Percentiles rank a stretch among this genome's conserved stretches.
Conservation (phyloP, 2,329 filamentous ascomycete species). For the Tolypocladium inflatum region DNA sequence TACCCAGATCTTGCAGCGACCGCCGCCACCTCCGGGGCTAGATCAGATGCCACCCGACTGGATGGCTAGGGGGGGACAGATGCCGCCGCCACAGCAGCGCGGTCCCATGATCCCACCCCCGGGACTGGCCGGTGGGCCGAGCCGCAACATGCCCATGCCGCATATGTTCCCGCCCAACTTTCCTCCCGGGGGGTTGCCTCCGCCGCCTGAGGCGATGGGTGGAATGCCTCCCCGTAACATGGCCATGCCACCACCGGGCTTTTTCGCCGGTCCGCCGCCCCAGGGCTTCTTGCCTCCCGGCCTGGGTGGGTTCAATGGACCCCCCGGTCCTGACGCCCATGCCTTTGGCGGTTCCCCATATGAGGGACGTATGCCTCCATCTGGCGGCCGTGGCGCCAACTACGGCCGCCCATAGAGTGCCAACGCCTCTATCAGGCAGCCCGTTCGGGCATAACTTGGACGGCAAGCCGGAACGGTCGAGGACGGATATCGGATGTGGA, state of each 20-base stretch:
- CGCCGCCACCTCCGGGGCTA: slow-evolving; percentile 49
- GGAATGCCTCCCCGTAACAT: slow-evolving; percentile 44
- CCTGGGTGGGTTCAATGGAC: slow-evolving; percentile 47
- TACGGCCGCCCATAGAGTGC: slow-evolving; percentile 20
- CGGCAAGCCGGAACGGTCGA: neutral
- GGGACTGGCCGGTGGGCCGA: slow-evolving; percentile 33
- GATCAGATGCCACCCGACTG: slow-evolving; percentile 50
- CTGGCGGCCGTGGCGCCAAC: slow-evolving; percentile 29
- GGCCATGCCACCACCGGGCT: slow-evolving; percentile 47
- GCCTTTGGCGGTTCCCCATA: slow-evolving; percentile 38
- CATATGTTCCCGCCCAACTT: slow-evolving; percentile 56
- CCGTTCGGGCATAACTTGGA: neutral
- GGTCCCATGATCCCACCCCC: slow-evolving; percentile 54
- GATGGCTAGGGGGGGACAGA: slow-evolving; percentile 35
- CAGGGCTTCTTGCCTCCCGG: slow-evolving; percentile 45
- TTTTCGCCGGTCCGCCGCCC: slow-evolving; percentile 40
- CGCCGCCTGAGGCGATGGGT: slow-evolving; percentile 37
- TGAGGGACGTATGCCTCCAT: slow-evolving; percentile 43
- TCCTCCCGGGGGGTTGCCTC: slow-evolving; percentile 35
- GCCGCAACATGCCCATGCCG: slow-evolving; percentile 38
- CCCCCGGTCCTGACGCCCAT: slow-evolving; percentile 34
- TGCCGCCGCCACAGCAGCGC: slow-evolving; percentile 30
- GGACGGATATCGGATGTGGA: neutral
- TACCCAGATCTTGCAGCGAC: slow-evolving; percentile 56
- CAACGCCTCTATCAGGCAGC: neutral